Evolutionary conservation across 805 yeast species (phyloP), one percentile per base, ranked within the genome.

Genomic region (Jamesozyma rosinii): DNA sequence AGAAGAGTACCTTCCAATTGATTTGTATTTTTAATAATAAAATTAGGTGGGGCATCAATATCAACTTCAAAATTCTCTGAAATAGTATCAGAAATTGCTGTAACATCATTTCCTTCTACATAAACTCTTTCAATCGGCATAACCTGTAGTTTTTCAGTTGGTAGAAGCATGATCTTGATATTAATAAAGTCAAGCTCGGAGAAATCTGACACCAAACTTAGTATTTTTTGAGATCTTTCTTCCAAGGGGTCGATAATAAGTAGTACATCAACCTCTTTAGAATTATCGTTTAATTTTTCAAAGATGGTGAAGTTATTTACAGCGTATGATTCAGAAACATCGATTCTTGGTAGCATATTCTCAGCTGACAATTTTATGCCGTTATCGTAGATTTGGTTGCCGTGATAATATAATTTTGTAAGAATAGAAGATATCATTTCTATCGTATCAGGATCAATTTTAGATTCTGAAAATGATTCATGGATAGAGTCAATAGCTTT

Each of bases 231-330:
- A 0, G 94, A 74, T 14, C 65, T 53, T 50, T 83, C 89, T 45
- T 75, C 74, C 1, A 78, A 60, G 1, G 97, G 97, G 57, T 92
- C 88, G 33, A 85, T 54, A 1, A 83, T 61, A 0, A 83, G 65
- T 4, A 75, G 60, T 4, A 88, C 54, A 47, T 82, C 82, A 18
- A 87, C 57, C 15, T 63, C 59, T 27, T 72, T 68, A n/a, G 50
- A 46, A 1, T 49, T 49, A 6, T 51, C 50, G 9, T 57, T 60
- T 37, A 48, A 4, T 51, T 56, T 36, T 44, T 52, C 37, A 49
- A 55, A 53, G 44, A 54, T 44, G 14, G 57, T 51, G 37, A 50
- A 42, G 20, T 49, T 44, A 34, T 51, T 49, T 2, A 22, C 34
- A 9, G 45, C 41, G 3, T 56, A 20, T 3, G 52, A 35, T 6